Evolutionary conservation across 768 basidiomycete genomes (phyloP), one percentile per base, ranked within the genome.

Genomic region (Collybiopsis confluens): DNA sequence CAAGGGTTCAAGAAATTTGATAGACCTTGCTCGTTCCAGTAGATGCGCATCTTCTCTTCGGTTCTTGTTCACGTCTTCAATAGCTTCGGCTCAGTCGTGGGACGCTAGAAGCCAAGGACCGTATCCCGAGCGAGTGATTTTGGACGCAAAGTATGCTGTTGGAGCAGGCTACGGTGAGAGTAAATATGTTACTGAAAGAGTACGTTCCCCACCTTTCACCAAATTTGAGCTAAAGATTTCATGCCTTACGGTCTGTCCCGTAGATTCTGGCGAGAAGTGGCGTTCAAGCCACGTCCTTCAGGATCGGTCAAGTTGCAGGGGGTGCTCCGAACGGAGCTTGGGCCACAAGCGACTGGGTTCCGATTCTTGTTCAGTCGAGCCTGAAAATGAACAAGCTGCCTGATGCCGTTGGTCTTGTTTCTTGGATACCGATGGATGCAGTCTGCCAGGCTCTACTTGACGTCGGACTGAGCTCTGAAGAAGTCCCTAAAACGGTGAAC

Each of bases 261-360:
- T 37, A 42, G 65, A 59, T 73, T 18, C 59, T 75, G 8, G 61
- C 61, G 3, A 59, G 56, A 40, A 71, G 67, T 24, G 68, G 69
- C 0, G 61, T 74, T 2, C 53, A 59, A 5, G 64, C 67, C 1
- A 64, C 68, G 0, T 67, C 67, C 2, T 51, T 51, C 50, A 66
- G 80, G 3, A 71, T 78, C 8, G 80, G 78, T 0, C 79, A 81
- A 51, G 60, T 79, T 4, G 65, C 65, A 27, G 77, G 77, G 16
- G 74, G 74, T 28, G 55, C 52, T 0, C 63, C 61, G 1, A 66
- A 65, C 10, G 78, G 78, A 20, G 69, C 69, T 0, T 79, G 78
- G 78, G 68, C 68, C 4, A 65, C 68, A 1, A 70, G 63, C 0
- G 76, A 79, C 43, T 81, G 78, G 79, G 58, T 79, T 24, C 76